These are phyloP conservation scores for Nitzschia sp. DNA, from an alignment of 108 stramenopile species.

Conservation along the genomic window DNA sequence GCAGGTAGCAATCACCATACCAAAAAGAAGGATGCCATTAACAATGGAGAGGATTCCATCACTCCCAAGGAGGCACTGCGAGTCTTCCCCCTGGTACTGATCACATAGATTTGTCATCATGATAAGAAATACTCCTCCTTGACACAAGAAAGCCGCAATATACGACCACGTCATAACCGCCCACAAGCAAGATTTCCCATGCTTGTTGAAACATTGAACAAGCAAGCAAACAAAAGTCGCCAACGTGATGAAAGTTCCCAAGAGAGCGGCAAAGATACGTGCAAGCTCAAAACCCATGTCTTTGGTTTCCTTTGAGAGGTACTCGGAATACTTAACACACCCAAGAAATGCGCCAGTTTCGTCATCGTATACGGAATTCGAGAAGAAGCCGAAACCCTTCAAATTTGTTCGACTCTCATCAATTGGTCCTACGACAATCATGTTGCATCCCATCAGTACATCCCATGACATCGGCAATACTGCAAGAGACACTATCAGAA, in stretches of 20 bases:
- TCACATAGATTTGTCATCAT: slow-evolving; percentile 15
- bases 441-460: slow-evolving; percentile 23
- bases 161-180: slow-evolving; percentile 23
- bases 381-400: slow-evolving; percentile 24
- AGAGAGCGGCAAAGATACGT: slow-evolving; percentile 6
- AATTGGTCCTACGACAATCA: neutral
- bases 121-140: slow-evolving; percentile 15
- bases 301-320: slow-evolving; percentile 3
- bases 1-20: slow-evolving; percentile 39
- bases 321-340: slow-evolving; percentile 28
- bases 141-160: slow-evolving; percentile 10
- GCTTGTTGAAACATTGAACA: slow-evolving; percentile 36
- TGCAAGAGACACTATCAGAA: slow-evolving; percentile 29
- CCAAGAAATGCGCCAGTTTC: slow-evolving; percentile 22
- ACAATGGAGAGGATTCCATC: slow-evolving; percentile 17
- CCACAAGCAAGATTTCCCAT: slow-evolving; percentile 34
- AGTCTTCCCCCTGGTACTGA: neutral
- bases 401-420: neutral
- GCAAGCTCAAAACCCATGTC: slow-evolving; percentile 15
- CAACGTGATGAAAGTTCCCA: slow-evolving; percentile 20
- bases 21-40: slow-evolving; percentile 20
- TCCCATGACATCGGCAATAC: slow-evolving; percentile 25
- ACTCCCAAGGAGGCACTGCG: slow-evolving; percentile 8
- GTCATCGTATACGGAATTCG: slow-evolving; percentile 19
- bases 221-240: slow-evolving; percentile 24